Evolutionary conservation across 1,284 basidiomycete species (phyloP), one percentile per base, ranked within the genome.

Genomic region (Vanrija sp.): DNA sequence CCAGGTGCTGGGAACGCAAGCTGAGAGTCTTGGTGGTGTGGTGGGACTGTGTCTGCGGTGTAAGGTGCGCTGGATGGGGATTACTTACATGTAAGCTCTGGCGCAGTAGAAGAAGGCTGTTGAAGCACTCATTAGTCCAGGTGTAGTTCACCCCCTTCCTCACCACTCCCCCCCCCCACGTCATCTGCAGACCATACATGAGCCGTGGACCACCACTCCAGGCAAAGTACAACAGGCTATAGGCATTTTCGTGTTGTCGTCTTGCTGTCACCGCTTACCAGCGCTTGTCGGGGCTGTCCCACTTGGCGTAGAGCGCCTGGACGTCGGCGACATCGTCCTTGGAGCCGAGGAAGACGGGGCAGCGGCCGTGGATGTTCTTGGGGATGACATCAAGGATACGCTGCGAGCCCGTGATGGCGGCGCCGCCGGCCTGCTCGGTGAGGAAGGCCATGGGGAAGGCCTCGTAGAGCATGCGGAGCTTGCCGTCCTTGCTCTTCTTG

Each of bases 381-480:
- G 96, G 96, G 51, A 87, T 79, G 59, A 99, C 87, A 71, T 99
- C 96, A 44, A 99, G 81, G 65, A 99, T 94, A 45, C 95, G 85
- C 74, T 86, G 82, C 25, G 83, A 89, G 38, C 96, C 96, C 0
- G 95, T 98, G 7, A 94, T 97, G 3, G 96, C 96, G 58, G 97
- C 78, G 47, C 96, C 96, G 38, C 96, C 96, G 29, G 96, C 96
- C 87, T 94, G 73, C 71, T 98, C 95, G 5, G 86, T 93, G 68
- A 98, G 79, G 80, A 89, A 94, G 3, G 94, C 90, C 95, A 98
- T 98, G n/a, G 94, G 95, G 83, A 98, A 98, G 6, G 91, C 95
- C 79, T 98, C 96, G 72, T 98, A 99, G 47, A 98, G 80, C 72
- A 98, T 80, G 69, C 96, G 84, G 66, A 98, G 82, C 80, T 99